A percentile compares a stretch with the other conserved stretches of the same genome.
phyloP scores from a whole-genome alignment of 2,329 filamentous ascomycete genomes.

The Orbilia blumenaviensis region DNA sequence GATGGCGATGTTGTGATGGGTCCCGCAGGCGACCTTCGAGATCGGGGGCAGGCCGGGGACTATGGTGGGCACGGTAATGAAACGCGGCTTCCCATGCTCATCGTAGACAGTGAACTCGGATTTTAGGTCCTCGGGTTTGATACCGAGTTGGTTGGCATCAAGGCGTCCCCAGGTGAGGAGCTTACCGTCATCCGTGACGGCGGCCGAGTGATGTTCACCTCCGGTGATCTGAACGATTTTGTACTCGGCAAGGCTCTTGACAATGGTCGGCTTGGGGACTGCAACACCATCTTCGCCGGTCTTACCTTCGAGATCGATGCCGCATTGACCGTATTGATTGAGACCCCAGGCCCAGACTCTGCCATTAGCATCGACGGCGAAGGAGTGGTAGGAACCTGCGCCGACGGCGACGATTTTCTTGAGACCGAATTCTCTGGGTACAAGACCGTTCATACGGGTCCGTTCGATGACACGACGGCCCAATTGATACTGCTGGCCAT shows the following conservation, averaged over 20 bases:
- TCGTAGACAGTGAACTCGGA: slow-evolving; percentile 72
- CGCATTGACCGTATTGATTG: slow-evolving; percentile 86
- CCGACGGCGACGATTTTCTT: slow-evolving; percentile 70
- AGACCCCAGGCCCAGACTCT: slow-evolving; percentile 83
- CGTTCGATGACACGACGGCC: slow-evolving; percentile 72
- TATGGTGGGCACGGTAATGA: slow-evolving; percentile 72
- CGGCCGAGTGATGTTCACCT: slow-evolving; percentile 78
- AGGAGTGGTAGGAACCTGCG: slow-evolving; percentile 82
- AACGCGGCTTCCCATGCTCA: slow-evolving; percentile 72
- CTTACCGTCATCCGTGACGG: slow-evolving; percentile 68
- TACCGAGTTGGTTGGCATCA: slow-evolving; percentile 67
- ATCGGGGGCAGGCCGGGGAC: slow-evolving; percentile 69
- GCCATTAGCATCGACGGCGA: slow-evolving; percentile 74
- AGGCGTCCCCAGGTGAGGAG: slow-evolving; percentile 71
- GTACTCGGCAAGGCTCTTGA: slow-evolving; percentile 71
- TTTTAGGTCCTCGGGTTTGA: slow-evolving; percentile 68
- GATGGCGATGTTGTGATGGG: slow-evolving; percentile 78
- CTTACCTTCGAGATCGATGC: slow-evolving; percentile 66
- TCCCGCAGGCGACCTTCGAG: slow-evolving; percentile 70
- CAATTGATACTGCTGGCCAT: slow-evolving; percentile 74
- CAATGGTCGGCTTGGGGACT: slow-evolving; percentile 74
- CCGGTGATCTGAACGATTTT: slow-evolving; percentile 75
- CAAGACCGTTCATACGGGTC: slow-evolving; percentile 66
- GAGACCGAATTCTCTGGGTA: slow-evolving; percentile 69
- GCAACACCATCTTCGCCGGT: slow-evolving; percentile 75